Base-by-base conservation (phyloP, 768 basidiomycete species). In the Tulasnella sp. region DNA sequence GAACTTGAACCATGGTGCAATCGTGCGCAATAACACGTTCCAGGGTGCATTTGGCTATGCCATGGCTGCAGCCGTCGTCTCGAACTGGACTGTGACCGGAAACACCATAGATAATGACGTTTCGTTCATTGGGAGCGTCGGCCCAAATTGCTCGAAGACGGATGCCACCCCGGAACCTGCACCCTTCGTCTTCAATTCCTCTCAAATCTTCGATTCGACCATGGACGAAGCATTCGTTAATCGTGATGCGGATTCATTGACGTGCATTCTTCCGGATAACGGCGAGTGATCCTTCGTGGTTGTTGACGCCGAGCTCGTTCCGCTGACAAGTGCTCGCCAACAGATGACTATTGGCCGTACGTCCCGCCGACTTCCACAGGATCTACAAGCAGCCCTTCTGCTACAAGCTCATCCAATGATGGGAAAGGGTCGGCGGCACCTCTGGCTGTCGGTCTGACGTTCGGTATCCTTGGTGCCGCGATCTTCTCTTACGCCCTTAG, bases 81-180 rank as follows among this genome's bases (percentile, higher is more conserved):
- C 80, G 17, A 89, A 91, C 81, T 93, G 93, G 81, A 91, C 89
- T 0, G 85, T 94, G 42, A 82, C 87, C 74, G 85, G 85, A 79
- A 94, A 93, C 81, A 75, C 81, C 9, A 83, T 93, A 45, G 72
- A 87, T 8, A 91, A 89, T 15, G 93, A 93, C 81, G 91, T 90
- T 8, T 89, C 91, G 8, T 93, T 93, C 83, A 89, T 93, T 77
- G 92, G 92, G 49, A 85, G 85, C 15, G 86, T 85, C 7, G 91
- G 91, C 5, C 88, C 88, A 4, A 90, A 91, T 77, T 93, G 92
- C 82, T 87, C 85, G 37, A 77, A 83, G 31, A 81, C 80, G 31
- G 87, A 89, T 76, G 78, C 81, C 36, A 85, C 87, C 3, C 91
- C 91, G 31, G 67, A 81, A 8, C 87, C 91, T 25, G 85, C 86